Percentiles rank a stretch among this genome's conserved stretches.
These are phyloP conservation scores for Rhizophagus sp. DNA, from an alignment of 192 early-diverging fungal species.

Conservation along the genomic window DNA sequence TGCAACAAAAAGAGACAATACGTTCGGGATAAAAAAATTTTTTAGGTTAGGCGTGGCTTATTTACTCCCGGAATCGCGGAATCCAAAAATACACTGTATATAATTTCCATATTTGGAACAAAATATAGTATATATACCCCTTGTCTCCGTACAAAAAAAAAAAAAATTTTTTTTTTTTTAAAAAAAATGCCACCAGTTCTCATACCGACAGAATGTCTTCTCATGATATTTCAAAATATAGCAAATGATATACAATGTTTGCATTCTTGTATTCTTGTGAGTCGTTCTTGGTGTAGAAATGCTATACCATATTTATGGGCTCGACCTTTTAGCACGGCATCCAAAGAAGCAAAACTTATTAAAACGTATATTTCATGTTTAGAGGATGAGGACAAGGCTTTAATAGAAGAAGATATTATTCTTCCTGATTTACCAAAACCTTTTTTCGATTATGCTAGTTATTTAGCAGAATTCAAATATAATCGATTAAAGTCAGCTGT, in stretches of 20 bases:
- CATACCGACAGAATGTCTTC: background rate
- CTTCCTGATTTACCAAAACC: background rate
- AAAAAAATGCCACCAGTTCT: background rate
- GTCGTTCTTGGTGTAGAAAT: background rate
- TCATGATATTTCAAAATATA: background rate
- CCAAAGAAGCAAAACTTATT: background rate
- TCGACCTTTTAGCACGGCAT: background rate
- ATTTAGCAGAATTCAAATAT: background rate
- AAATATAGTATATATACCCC: no score
- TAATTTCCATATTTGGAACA: no score
- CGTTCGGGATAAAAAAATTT: no score
- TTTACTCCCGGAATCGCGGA: no score
- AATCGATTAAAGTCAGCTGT: background rate
- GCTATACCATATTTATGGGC: background rate
- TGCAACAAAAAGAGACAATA: no score
- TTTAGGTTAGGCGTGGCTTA: no score
- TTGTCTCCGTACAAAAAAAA: background rate
- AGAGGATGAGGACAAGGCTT: background rate
- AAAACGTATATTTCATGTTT: background rate
- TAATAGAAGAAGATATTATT: background rate
- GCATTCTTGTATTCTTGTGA: constrained; percentile 2
- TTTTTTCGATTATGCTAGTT: constrained; percentile 1
- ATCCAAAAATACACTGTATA: no score
- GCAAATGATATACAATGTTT: background rate
- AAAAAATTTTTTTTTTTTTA: background rate